Evolutionary conservation across 2,329 filamentous ascomycete species (phyloP), one percentile per base, ranked within the genome.

Genomic region (Scedosporium dehoogii): DNA sequence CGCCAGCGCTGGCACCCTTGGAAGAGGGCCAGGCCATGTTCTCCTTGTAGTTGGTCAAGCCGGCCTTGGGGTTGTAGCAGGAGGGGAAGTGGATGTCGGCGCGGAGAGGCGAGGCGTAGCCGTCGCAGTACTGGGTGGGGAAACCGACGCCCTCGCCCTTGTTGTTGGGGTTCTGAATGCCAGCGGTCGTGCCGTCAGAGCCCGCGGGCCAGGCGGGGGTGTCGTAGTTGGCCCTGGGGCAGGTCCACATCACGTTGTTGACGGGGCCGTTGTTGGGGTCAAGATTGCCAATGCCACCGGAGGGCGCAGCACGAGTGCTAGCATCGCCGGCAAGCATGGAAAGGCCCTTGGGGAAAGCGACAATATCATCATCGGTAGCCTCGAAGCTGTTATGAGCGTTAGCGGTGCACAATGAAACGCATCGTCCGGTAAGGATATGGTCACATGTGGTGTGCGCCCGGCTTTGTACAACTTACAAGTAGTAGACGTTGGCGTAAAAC

Each of bases 401-500:
- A 56, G 53, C 9, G 3, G 33, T 38, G 33, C 2, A 38, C 33
- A 38, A 38, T 48, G n/a, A 60, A 44, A 16, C 27, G 18, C 55
- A 29, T 10, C n/a, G 27, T 23, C 14, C n/a, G n/a, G n/a, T n/a
- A 27, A 27, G 25, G 25, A 5, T 5, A 51, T 9, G n/a, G n/a
- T n/a, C n/a, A n/a, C n/a, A n/a, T n/a, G n/a, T n/a, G n/a, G n/a
- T n/a, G n/a, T n/a, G n/a, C n/a, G n/a, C n/a, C n/a, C n/a, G 14
- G 23, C 7, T 9, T 23, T 23, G 21, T 25, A 25, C 25, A 12
- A 62, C 60, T 62, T 33, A 62, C 60, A 88, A 86, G 76, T 93
- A 92, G 78, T 94, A 94, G 65, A 83, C 83, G 69, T 87, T 86
- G 82, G 88, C 86, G 71, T 90, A 90, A 69, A 87, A 86, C 65